These are phyloP conservation scores for Neoarthrinium moseri DNA, from an alignment of 2,329 filamentous ascomycete species.

Conservation along the genomic window DNA sequence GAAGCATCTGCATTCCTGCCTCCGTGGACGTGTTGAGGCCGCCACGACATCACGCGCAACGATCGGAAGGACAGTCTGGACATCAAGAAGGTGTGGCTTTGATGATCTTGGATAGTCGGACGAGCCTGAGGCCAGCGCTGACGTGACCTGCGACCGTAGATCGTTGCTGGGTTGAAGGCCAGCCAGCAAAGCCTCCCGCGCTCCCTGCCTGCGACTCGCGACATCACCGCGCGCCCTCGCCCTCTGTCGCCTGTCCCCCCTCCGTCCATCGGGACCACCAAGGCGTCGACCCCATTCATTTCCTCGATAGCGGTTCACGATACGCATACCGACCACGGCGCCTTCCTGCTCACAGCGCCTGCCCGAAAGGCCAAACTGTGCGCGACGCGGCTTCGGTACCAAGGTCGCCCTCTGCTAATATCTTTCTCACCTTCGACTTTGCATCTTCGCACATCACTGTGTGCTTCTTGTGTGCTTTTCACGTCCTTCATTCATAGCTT, in stretches of 20 bases:
- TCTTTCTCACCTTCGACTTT: not conserved
- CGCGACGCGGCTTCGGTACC: too few species aligned
- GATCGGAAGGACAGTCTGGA: not conserved
- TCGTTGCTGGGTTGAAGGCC: not conserved
- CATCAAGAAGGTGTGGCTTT: conserved; percentile 1
- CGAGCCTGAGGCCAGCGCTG: conserved; percentile 1
- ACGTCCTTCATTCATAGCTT: too few species aligned
- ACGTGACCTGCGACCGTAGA: not conserved
- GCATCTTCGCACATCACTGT: too few species aligned
- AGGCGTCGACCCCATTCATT: not conserved
- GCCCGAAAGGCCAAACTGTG: too few species aligned
- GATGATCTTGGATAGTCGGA: conserved; percentile 1
- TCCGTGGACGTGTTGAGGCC: not conserved
- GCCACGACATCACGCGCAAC: conserved; percentile 1
- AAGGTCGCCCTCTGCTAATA: too few species aligned
- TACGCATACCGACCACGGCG: not conserved
- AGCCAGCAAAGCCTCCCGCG: too few species aligned
- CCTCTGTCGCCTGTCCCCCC: not conserved
- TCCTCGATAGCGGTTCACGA: not conserved
- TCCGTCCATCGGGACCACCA: not conserved
- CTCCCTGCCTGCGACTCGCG: not conserved
- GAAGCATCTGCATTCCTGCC: conserved; percentile 4
- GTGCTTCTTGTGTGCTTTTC: too few species aligned
- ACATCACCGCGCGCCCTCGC: not conserved
- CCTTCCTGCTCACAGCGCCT: not conserved